Evolutionary conservation across 2,329 filamentous ascomycete genomes (phyloP), one percentile per base, ranked within the genome.

Genomic region (Arthrobotrys musiformis): DNA sequence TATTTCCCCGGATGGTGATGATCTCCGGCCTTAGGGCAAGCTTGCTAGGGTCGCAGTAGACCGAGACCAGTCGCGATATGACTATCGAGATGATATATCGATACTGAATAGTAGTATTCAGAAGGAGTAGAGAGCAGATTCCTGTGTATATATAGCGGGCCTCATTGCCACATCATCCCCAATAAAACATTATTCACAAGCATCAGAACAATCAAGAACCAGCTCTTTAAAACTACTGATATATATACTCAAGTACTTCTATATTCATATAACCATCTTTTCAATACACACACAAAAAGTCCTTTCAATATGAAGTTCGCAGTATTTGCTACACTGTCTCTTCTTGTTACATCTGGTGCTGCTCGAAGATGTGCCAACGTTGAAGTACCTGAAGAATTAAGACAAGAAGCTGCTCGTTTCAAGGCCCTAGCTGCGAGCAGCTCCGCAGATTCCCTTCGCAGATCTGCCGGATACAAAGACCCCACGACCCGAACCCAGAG

Each of bases 1-100:
- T 67, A 67, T 67, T 52, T 54, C 62, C 62, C 48, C n/a, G 24
- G 30, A 54, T 67, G 33, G 62, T 67, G 22, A 42, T 67, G 15
- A 33, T 58, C 28, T 58, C 17, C 33, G 26, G 15, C n/a, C 33
- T 24, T 40, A 37, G 33, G n/a, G 54, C 30, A 58, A 58, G 54
- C 33, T 58, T 40, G 6, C 8, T 17, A 40, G 19, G 54, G 24
- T 26, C 9, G 33, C 11, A 40, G 15, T 40, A 22, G 11, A n/a
- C 30, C 33, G 54, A 37, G 17, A 56, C 30, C 54, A 17, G 33
- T 24, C 33, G 19, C 30, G 30, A 37, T 58, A 40, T 40, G 30
- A 8, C 13, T 24, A 26, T 58, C 54, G 33, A 40, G 30, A 40
- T 22, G 30, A 35, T 52, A 9, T n/a, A 52, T 52, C 19, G 24